Base-by-base conservation (phyloP, 805 yeast species). In the Cyberlindnera japonica region DNA sequence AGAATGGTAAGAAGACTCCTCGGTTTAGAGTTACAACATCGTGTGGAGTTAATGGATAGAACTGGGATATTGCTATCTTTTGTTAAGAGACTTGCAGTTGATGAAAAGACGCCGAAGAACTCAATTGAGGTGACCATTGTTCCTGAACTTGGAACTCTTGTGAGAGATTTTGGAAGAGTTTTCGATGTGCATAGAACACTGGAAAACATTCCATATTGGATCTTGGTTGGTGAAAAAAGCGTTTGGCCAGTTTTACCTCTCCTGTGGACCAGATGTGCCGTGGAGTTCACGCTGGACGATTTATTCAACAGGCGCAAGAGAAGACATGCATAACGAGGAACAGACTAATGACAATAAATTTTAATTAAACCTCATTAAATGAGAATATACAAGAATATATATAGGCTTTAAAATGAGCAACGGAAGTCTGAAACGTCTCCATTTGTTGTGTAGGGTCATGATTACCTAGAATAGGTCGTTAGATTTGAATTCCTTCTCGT, bases 181-280 rank as follows among this genome's bases (percentile, higher is more conserved):
- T 57, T 57, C 38, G 67, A 88, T 50, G 75, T 87, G 45, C 81
- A 88, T 32, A 69, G 88, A 49, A 81, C 89, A 0, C 75, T 88
- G 54, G 95, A 88, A 56, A 89, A 87, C 58, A 82, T 89, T 17
- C 83, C 88, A 5, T 87, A 88, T 57, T 91, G 97, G 95, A 79
- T 89, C 12, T 67, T 75, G 38, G 87, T 90, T 23, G 99, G 99
- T 5, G 97, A 91, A 60, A 70, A 83, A 48, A 83, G 95, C 32
- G 88, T 89, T 2, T 93, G 98, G 98, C 95, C 96, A 1, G 75
- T 87, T 37, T 69, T 87, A 45, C 87, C 96, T 0, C 67, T 89
- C 26, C 68, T 93, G 22, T 81, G 89, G 79, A 83, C 95, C 1
- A 69, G 99, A 34, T 86, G 96, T 54, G 79, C 90, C 1, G 83